Conservation (phyloP, 2,329 filamentous ascomycete genomes). For the Ophiocordyceps unilateralis region DNA sequence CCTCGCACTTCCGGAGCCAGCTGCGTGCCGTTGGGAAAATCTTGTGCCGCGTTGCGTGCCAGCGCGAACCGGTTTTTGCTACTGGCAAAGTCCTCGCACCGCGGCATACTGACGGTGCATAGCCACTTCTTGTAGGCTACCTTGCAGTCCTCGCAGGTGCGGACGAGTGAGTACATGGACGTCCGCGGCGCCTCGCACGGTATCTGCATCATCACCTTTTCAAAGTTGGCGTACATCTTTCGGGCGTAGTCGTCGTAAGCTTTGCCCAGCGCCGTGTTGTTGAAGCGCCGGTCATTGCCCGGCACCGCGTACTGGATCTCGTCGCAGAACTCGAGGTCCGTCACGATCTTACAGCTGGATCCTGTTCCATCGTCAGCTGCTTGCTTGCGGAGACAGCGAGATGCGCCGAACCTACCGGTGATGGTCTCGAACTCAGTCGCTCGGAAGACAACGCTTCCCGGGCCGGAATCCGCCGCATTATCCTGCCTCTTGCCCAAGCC, state of each 20-base stretch:
- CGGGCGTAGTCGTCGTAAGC: slow-evolving; percentile 67
- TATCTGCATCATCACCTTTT: slow-evolving; percentile 65
- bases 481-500: slow-evolving; percentile 20
- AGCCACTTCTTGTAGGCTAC: slow-evolving; percentile 85
- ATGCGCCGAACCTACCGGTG: slow-evolving; percentile 34
- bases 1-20: slow-evolving; percentile 21
- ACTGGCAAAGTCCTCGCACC: slow-evolving; percentile 64
- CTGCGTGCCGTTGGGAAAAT: slow-evolving; percentile 51
- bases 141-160: slow-evolving; percentile 59
- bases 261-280: slow-evolving; percentile 42
- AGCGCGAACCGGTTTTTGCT: slow-evolving; percentile 26
- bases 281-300: slow-evolving; percentile 48
- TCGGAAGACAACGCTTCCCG: slow-evolving; percentile 61
- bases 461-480: slow-evolving; percentile 22
- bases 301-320: slow-evolving; percentile 86
- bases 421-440: slow-evolving; percentile 64
- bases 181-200: slow-evolving; percentile 63
- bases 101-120: slow-evolving; percentile 80
- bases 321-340: slow-evolving; percentile 75
- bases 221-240: slow-evolving; percentile 58
- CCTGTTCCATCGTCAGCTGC: slow-evolving; percentile 24
- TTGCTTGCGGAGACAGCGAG: not conserved
- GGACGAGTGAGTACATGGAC: slow-evolving; percentile 65
- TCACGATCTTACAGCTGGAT: slow-evolving; percentile 71
- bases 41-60: slow-evolving; percentile 50